Conservation (phyloP, 495 filamentous ascomycete species). For the Penicillium fimorum region DNA sequence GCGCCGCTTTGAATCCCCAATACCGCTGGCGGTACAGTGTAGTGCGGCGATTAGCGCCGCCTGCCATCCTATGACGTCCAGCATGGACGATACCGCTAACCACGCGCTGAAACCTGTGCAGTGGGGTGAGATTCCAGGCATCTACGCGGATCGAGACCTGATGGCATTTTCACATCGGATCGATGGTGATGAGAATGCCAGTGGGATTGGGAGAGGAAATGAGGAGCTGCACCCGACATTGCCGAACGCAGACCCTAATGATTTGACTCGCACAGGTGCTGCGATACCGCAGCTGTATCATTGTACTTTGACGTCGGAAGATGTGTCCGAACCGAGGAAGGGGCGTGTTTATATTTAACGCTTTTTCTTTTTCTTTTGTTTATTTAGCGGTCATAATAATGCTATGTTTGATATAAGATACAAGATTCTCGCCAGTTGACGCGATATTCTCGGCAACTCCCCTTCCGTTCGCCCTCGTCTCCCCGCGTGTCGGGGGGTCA, state of each 20-base stretch:
- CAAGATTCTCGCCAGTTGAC: no score
- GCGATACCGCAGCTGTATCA: not conserved
- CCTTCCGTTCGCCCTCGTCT: no score
- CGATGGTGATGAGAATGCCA: no score
- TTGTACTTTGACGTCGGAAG: not conserved
- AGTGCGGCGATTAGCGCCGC: slow-evolving; percentile 50
- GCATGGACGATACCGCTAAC: not conserved
- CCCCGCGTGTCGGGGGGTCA: no score
- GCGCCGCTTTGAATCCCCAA: slow-evolving; percentile 27
- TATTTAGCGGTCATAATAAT: no score
- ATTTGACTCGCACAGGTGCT: no score
- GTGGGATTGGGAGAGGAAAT: not conserved
- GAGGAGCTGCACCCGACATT: not conserved
- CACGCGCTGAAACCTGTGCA: not conserved
- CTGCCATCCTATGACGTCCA: slow-evolving; percentile 31
- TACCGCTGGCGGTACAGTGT: slow-evolving; percentile 42
- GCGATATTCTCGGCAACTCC: no score
- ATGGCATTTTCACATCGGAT: no score
- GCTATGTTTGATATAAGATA: no score
- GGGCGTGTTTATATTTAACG: no score
- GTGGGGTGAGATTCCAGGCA: not conserved
- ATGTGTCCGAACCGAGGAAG: not conserved
- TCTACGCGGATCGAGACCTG: no score
- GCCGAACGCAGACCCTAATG: not conserved
- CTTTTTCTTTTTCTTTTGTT: no score